phyloP scores from a whole-genome alignment of 208 protist genomes.

The Plasmodiophora brassicae region DNA sequence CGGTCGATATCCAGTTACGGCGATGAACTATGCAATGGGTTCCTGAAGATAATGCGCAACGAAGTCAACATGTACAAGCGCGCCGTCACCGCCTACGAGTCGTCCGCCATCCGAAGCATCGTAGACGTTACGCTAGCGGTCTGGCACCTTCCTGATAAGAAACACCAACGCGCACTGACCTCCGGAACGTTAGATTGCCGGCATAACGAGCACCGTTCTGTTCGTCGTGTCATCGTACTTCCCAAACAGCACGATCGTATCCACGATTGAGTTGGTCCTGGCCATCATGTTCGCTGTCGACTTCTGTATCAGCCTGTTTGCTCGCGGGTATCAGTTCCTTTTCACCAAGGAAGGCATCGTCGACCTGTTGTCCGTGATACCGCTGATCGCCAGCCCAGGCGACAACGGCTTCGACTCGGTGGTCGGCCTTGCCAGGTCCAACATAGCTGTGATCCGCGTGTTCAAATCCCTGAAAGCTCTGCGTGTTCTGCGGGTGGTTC shows the following conservation, averaged over 20 bases:
- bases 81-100: no score
- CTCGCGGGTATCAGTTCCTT: neutral
- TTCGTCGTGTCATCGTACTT: neutral
- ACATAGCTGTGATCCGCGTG: neutral
- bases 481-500: neutral
- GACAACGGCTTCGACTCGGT: neutral
- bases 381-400: neutral
- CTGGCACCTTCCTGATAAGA: no score
- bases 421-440: neutral
- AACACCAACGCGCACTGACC: no score
- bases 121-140: no score
- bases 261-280: neutral
- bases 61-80: no score
- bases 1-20: no score
- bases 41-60: no score
- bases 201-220: neutral
- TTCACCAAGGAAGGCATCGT: neutral
- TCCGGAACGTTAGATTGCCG: neutral
- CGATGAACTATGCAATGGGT: no score
- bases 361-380: neutral
- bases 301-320: neutral
- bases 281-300: slow-evolving; percentile 14
- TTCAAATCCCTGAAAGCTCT: neutral
- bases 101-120: no score
- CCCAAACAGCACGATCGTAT: neutral